Percentiles rank a stretch among this genome's conserved stretches.
Conservation (phyloP, 345 rosid genomes). For the Lenwebbia sp. region DNA sequence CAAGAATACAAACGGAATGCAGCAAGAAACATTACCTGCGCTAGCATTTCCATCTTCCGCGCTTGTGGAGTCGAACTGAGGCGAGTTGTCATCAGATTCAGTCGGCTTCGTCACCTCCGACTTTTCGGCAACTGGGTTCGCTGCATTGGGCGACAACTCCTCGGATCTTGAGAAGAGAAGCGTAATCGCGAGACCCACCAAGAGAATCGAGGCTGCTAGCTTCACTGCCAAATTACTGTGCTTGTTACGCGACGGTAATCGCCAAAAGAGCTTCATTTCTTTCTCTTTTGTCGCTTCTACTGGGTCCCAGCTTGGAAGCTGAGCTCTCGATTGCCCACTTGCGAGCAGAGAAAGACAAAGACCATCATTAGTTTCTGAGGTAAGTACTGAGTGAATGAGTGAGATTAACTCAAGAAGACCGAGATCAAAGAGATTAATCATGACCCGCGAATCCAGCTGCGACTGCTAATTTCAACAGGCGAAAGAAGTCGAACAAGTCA, state of each 20-base stretch:
- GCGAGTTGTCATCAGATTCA: background rate
- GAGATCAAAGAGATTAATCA: too few species aligned
- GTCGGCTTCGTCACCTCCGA: background rate
- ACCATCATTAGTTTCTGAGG: background rate
- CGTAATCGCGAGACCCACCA: conserved; percentile 44
- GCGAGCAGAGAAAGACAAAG: background rate
- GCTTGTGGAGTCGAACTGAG: background rate
- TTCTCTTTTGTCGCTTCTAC: background rate
- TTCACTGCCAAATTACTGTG: conserved; percentile 40
- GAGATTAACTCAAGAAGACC: too few species aligned
- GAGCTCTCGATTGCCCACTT: background rate
- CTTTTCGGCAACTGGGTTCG: background rate
- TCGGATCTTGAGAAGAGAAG: conserved; percentile 31
- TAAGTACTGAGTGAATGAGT: too few species aligned
- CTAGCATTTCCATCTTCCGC: background rate
- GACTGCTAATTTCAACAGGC: too few species aligned
- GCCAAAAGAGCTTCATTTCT: conserved; percentile 43
- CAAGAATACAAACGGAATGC: background rate
- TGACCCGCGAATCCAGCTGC: too few species aligned
- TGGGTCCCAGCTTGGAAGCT: background rate
- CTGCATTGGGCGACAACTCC: conserved; percentile 16
- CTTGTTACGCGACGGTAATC: conserved; percentile 18
- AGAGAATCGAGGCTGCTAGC: conserved; percentile 31
- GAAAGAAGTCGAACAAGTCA: too few species aligned
- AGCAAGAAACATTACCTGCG: background rate